These are phyloP conservation scores for Mycena polygramma DNA, from an alignment of 768 basidiomycete genomes.

Conservation along the genomic window DNA sequence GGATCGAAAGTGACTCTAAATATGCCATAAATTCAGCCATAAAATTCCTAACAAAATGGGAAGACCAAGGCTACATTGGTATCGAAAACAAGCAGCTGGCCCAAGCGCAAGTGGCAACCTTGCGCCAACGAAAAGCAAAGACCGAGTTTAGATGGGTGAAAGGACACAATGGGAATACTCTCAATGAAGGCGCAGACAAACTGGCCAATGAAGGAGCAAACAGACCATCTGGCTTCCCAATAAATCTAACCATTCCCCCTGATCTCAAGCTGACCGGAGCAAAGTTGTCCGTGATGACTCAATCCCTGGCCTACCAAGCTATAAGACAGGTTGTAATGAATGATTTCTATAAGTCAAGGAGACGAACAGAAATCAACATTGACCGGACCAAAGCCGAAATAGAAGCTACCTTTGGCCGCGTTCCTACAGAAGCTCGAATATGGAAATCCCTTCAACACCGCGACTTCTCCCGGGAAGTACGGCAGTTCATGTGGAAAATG, in stretches of 20 bases:
- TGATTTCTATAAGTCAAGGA: background rate
- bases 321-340: slow-evolving; percentile 17
- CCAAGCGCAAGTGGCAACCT: slow-evolving; percentile 2
- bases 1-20: too few relatives aligned
- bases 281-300: slow-evolving; percentile 35
- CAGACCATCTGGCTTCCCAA: background rate
- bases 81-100: slow-evolving; percentile 36
- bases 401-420: background rate
- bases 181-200: slow-evolving; percentile 42
- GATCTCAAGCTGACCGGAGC: slow-evolving; percentile 24
- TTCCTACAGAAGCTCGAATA: slow-evolving; percentile 2
- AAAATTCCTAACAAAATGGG: slow-evolving; percentile 33
- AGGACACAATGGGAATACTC: slow-evolving; percentile 38
- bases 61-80: slow-evolving; percentile 44
- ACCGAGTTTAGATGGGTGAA: slow-evolving; percentile 44
- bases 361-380: too few relatives aligned
- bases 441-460: slow-evolving; percentile 16
- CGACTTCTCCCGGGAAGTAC: slow-evolving; percentile 19
- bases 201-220: slow-evolving; percentile 35
- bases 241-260: slow-evolving; percentile 7
- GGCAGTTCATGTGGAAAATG: background rate
- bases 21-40: slow-evolving; percentile 46
- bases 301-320: slow-evolving; percentile 34
- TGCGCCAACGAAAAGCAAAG: slow-evolving; percentile 30
- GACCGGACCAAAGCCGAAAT: slow-evolving; percentile 18